Conservation (phyloP, 148 eudicot species). For the Fagopyrum tataricum region DNA sequence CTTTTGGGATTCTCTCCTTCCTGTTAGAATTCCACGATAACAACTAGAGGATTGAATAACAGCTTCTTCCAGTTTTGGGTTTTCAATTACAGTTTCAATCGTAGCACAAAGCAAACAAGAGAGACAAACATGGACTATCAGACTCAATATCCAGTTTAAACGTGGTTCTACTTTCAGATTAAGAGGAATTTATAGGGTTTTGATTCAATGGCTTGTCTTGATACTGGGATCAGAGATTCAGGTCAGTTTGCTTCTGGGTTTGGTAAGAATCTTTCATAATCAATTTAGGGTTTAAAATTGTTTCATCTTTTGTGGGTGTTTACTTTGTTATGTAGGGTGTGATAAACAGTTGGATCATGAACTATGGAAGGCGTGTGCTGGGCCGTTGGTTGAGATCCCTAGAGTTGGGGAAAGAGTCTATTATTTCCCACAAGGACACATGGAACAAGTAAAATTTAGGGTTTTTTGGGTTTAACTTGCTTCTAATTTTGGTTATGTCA, state of each 20-base stretch:
- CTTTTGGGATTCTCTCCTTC: background rate
- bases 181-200: background rate
- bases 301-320: background rate
- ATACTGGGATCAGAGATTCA: constrained; percentile 8
- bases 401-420: constrained; percentile 48
- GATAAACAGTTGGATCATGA: constrained; percentile 45
- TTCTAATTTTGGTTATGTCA: constrained; percentile 8
- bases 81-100: constrained; percentile 3
- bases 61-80: background rate
- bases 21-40: background rate
- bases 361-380: constrained; percentile 94
- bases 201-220: background rate
- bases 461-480: background rate
- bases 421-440: constrained; percentile 92
- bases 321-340: constrained; percentile 17
- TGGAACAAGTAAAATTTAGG: constrained; percentile 63
- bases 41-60: background rate
- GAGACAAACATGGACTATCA: background rate
- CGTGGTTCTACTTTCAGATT: background rate
- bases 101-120: background rate
- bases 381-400: constrained; percentile 81
- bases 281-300: background rate
- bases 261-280: background rate
- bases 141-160: background rate
- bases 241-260: background rate